These are phyloP conservation scores for Monosporozyma yasuniensis DNA, from an alignment of 805 yeast species.

Conservation along the genomic window DNA sequence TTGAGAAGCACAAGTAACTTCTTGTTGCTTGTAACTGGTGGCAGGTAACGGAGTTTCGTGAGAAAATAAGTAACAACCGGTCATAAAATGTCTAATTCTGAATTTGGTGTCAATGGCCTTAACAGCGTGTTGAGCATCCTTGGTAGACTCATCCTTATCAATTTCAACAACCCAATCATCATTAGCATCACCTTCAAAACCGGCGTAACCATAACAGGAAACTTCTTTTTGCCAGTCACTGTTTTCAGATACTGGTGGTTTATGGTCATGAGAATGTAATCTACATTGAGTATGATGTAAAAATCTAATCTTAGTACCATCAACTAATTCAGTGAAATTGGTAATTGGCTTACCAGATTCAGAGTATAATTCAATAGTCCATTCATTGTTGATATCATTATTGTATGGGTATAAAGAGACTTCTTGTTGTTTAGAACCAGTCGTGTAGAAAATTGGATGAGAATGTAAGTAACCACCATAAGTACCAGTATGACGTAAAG, in stretches of 20 bases:
- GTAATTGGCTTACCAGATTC: constrained; percentile 45
- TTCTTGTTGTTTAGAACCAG: constrained; percentile 82
- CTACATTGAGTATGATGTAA: constrained; percentile 54
- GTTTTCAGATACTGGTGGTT: constrained; percentile 65
- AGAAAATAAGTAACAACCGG: constrained; percentile 69
- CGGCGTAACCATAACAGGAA: constrained; percentile 67
- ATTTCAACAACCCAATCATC: constrained; percentile 77
- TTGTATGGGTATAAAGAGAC: constrained; percentile 71
- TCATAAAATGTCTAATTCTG: constrained; percentile 71
- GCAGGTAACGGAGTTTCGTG: constrained; percentile 63
- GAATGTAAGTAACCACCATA: constrained; percentile 79
- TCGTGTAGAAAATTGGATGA: constrained; percentile 57
- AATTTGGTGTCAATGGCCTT: constrained; percentile 63
- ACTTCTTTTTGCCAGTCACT: constrained; percentile 80
- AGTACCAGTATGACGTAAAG: constrained; percentile 61
- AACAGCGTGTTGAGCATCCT: constrained; percentile 46
- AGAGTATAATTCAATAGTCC: constrained; percentile 65
- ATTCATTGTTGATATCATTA: constrained; percentile 63
- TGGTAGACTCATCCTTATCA: constrained; percentile 44
- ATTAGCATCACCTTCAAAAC: constrained; percentile 74
- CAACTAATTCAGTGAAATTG: constrained; percentile 50
- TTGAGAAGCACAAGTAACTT: constrained; percentile 69
- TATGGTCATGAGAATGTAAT: constrained; percentile 80
- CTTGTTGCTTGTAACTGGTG: constrained; percentile 80
- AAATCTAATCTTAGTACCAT: constrained; percentile 66